phyloP scores from a whole-genome alignment of 2,329 filamentous ascomycete genomes.

The Fusarium sp. region DNA sequence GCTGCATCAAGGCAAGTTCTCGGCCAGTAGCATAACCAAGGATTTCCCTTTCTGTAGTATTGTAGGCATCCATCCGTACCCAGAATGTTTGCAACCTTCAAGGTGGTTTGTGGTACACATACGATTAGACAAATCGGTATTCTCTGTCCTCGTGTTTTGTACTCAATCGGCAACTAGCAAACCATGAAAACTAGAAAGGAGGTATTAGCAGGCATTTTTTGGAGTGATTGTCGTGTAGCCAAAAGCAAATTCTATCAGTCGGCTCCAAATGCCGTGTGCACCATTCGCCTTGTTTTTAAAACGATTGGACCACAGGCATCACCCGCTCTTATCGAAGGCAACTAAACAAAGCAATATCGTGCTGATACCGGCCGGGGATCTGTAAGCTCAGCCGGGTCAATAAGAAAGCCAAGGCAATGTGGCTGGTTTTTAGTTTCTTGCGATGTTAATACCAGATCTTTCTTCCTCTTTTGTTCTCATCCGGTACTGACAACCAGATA shows the following conservation, averaged over 20 bases:
- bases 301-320: conserved; percentile 24
- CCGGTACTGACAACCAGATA: neutral
- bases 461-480: conserved; percentile 1
- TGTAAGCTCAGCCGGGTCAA: neutral
- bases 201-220: neutral
- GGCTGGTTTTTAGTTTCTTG: neutral
- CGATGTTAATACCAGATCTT: neutral
- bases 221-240: neutral
- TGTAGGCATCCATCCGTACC: conserved; percentile 1
- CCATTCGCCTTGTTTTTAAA: conserved; percentile 16
- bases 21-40: conserved; percentile 12
- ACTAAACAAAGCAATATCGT: conserved; percentile 27
- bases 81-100: neutral
- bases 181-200: neutral
- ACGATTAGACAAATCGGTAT: neutral
- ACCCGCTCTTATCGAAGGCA: neutral
- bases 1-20: conserved; percentile 12
- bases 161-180: neutral
- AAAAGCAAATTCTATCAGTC: neutral
- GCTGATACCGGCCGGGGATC: neutral
- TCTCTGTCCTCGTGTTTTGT: neutral
- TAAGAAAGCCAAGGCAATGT: neutral
- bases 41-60: conserved; percentile 9
- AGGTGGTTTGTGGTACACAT: conserved; percentile 6
- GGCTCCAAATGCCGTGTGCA: neutral